Evolutionary conservation across 2,329 filamentous ascomycete species (phyloP).

Genomic region (Trichoderma asperellum): DNA sequence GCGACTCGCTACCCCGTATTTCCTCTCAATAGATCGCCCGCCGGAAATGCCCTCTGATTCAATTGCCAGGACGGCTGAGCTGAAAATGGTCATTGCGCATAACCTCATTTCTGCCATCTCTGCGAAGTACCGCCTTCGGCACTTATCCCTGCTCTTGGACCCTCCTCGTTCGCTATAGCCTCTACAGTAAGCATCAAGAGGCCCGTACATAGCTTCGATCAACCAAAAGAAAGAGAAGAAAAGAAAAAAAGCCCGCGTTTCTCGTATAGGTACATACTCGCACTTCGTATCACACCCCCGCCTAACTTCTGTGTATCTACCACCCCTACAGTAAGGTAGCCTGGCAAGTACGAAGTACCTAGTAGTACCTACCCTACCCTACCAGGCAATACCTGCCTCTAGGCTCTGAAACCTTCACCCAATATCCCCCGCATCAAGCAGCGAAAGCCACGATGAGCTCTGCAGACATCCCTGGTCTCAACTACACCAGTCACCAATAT

Average conservation of each 20-base stretch:
- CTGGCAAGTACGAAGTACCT: not conserved
- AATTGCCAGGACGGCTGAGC: not conserved
- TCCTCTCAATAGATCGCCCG: not conserved
- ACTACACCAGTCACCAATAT: slow-evolving; percentile 44
- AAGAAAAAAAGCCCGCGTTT: not conserved
- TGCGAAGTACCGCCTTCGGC: not conserved
- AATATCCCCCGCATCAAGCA: not conserved
- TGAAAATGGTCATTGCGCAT: not conserved
- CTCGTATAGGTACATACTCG: not conserved
- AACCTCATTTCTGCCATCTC: not conserved
- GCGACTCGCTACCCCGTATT: slow-evolving; percentile 20
- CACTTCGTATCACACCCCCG: slow-evolving; percentile 3
- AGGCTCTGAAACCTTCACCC: not conserved
- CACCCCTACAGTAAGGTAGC: not conserved
- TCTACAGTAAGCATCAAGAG: not conserved
- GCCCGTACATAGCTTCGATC: not conserved
- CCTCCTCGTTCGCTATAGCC: not conserved
- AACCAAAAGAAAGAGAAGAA: not conserved
- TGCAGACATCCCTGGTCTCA: slow-evolving; percentile 35
- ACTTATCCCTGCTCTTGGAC: not conserved
- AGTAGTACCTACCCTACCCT: too few species aligned
- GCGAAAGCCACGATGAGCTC: slow-evolving; percentile 12
- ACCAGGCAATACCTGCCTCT: too few species aligned
- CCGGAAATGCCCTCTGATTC: not conserved
- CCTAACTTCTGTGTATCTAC: not conserved